phyloP scores from a whole-genome alignment of 208 protist species.

The Trypanosoma boissoni region DNA sequence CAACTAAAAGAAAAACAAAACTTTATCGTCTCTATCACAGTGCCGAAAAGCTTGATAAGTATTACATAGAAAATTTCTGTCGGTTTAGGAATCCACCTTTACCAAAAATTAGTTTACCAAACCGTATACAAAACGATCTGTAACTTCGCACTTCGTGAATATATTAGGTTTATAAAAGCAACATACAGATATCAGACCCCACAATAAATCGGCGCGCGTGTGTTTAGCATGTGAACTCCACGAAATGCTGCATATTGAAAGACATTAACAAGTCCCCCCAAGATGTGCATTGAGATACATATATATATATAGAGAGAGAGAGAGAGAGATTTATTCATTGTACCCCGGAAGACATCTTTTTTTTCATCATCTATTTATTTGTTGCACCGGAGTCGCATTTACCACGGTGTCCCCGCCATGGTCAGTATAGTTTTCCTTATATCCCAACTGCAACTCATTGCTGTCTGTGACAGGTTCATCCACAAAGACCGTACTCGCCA shows the following conservation, averaged over 20 bases:
- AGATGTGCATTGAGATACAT: no score
- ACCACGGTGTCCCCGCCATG: no score
- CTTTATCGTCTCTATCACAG: slow-evolving; percentile 30
- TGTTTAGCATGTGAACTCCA: slow-evolving; percentile 21
- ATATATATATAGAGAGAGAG: no score
- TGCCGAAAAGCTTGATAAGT: slow-evolving; percentile 77
- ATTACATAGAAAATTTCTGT: slow-evolving; percentile 52
- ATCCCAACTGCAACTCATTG: no score
- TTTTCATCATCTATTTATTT: no score
- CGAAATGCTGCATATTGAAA: slow-evolving; percentile 89
- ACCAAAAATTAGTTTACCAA: slow-evolving; percentile 53
- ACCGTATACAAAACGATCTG: slow-evolving; percentile 56
- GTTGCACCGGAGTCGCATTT: no score
- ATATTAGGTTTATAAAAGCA: slow-evolving; percentile 54
- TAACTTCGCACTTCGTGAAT: slow-evolving; percentile 37
- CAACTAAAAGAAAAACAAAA: slow-evolving; percentile 47
- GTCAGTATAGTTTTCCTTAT: no score
- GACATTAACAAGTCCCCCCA: slow-evolving; percentile 92
- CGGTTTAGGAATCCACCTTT: slow-evolving; percentile 27
- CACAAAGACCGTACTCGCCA: no score
- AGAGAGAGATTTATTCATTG: no score
- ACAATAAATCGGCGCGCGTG: slow-evolving; percentile 17
- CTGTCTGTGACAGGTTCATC: no score
- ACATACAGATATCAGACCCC: slow-evolving; percentile 71
- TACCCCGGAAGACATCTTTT: no score